These are phyloP conservation scores for Nemophila menziesii DNA, from an alignment of 257 asterid species.

Conservation along the genomic window DNA sequence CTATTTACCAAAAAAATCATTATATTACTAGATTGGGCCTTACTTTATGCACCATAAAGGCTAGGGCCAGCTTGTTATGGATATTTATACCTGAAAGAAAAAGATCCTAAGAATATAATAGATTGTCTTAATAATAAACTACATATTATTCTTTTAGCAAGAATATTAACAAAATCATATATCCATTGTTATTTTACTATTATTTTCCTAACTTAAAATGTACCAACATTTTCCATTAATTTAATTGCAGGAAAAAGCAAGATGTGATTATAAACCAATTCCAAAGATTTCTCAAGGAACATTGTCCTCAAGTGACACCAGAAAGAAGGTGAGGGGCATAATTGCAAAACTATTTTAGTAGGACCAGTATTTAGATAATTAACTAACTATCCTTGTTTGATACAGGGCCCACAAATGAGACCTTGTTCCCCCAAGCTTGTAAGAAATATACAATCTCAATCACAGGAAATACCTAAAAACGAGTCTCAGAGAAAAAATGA, in stretches of 20 bases:
- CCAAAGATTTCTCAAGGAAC: constrained; percentile 20
- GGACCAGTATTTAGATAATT: background rate
- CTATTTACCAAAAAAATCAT: background rate
- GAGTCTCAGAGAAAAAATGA: constrained; percentile 5
- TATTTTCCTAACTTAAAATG: constrained; percentile 6
- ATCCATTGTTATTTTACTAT: background rate
- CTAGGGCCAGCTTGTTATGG: background rate
- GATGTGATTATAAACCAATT: constrained; percentile 19
- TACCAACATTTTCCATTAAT: constrained; percentile 3
- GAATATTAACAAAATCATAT: background rate
- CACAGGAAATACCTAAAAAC: constrained; percentile 8
- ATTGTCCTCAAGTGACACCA: constrained; percentile 21
- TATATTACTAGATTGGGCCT: background rate
- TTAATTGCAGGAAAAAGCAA: constrained; percentile 38
- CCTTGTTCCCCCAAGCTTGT: constrained; percentile 22
- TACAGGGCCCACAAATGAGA: constrained; percentile 28
- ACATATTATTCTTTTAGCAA: background rate
- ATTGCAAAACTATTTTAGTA: background rate
- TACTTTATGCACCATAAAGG: background rate
- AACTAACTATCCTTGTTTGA: background rate
- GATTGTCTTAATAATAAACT: background rate
- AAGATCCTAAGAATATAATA: background rate
- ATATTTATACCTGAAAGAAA: too few species aligned
- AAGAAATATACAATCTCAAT: constrained; percentile 27
- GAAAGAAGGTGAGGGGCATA: constrained; percentile 31